Base-by-base conservation (phyloP, 2,329 filamentous ascomycete genomes). In the Orbilia quercus region DNA sequence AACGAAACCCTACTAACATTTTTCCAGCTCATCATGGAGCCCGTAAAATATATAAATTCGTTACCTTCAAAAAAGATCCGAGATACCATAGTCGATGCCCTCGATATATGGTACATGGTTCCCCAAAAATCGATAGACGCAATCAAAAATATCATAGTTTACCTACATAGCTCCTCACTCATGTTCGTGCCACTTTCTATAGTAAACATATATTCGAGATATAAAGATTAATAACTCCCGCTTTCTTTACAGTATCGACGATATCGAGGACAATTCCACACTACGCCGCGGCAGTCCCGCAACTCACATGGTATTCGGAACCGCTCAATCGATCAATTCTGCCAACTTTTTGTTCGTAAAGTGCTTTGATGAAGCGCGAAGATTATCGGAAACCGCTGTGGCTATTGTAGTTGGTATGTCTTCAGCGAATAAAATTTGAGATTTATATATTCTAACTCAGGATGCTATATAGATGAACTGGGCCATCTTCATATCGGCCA, bases 401-500 rank as follows among this genome's bases (percentile, higher is more conserved):
- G 11, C 18, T 22, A 51, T 67, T 7, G n/a, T 55, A 36, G 16
- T 28, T 12, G 51, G 63, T 67, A 50, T 12, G 31, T 42, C 7
- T 12, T 18, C 42, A 47, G 18, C 23, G 14, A 20, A 16, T 31
- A 14, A 5, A 20, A 9, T 50, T 7, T 5, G 12, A 6, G 18
- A 44, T 44, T 20, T n/a, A n/a, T 3, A 20, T 6, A 6, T 18
- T 45, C 7, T 22, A 40, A 40, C n/a, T 14, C 12, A 12, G 4
- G n/a, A n/a, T n/a, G 12, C 36, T 40, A n/a, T 44, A 12, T 23
- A 42, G 54, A 67, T 36, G 63, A 67, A 22, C 42, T 67, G 5
- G n/a, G 45, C 11, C 58, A 67, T 16, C 54, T 67, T 36, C 63
- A 67, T 47, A 7, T 67, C 6, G 63, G 63, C 1, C 63, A 67